These are phyloP conservation scores for Cyberlindnera veronae DNA, from an alignment of 805 yeast species.

Conservation along the genomic window DNA sequence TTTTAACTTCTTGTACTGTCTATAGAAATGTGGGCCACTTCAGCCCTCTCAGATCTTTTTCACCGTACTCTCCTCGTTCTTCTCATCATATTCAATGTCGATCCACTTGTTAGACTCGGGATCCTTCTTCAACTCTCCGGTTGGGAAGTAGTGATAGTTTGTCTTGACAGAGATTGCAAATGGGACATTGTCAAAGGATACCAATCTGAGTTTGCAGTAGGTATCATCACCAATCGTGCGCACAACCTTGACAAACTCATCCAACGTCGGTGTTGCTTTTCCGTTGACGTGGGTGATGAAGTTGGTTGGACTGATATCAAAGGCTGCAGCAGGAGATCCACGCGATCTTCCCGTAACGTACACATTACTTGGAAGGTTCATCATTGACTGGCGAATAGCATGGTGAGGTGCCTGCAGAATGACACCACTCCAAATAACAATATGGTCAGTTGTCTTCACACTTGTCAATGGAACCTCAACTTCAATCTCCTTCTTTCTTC, in stretches of 20 bases:
- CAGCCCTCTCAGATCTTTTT: constrained; percentile 16
- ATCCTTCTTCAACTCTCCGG: constrained; percentile 55
- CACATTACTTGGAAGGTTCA: constrained; percentile 74
- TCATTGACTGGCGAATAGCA: constrained; percentile 83
- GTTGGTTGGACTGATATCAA: constrained; percentile 72
- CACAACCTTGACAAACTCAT: constrained; percentile 63
- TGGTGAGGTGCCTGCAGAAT: constrained; percentile 86
- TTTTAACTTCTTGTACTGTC: background rate
- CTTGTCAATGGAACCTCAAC: constrained; percentile 62
- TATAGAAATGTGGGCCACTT: background rate
- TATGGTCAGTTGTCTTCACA: constrained; percentile 58
- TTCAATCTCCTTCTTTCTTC: constrained; percentile 63
- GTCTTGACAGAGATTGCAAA: constrained; percentile 83
- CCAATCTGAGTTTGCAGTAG: constrained; percentile 75
- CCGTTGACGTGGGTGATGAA: constrained; percentile 91
- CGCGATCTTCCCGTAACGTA: constrained; percentile 70
- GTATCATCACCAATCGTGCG: constrained; percentile 71
- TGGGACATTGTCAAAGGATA: constrained; percentile 83
- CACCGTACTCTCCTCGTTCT: constrained; percentile 26
- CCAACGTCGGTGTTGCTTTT: constrained; percentile 62
- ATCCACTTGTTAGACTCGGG: constrained; percentile 48
- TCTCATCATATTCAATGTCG: constrained; percentile 44
- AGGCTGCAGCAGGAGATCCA: constrained; percentile 86
- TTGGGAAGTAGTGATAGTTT: constrained; percentile 85
- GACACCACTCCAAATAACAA: constrained; percentile 83